These are phyloP conservation scores for Epichloe elymi DNA, from an alignment of 2,329 filamentous ascomycete species.

Conservation along the genomic window DNA sequence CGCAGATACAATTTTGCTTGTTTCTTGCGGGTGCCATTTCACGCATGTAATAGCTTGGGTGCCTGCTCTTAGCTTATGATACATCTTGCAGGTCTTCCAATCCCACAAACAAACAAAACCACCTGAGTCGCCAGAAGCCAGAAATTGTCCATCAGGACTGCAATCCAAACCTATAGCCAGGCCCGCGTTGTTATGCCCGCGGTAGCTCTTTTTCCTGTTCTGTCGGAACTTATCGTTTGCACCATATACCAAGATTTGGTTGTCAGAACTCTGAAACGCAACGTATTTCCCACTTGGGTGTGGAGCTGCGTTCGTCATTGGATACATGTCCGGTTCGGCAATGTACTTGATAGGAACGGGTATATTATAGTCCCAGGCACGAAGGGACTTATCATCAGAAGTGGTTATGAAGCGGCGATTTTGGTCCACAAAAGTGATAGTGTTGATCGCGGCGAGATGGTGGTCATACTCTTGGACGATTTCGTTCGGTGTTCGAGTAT, in stretches of 20 bases:
- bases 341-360: conserved; percentile 98
- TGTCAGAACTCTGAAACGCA: conserved; percentile 85
- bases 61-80: conserved; percentile 82
- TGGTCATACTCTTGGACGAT: conserved; percentile 97
- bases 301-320: conserved; percentile 70
- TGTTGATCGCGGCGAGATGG: conserved; percentile 95
- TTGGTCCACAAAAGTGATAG: conserved; percentile 89
- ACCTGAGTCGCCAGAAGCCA: conserved; percentile 73
- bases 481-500: conserved; percentile 63
- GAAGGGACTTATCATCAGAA: conserved; percentile 88
- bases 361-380: conserved; percentile 97
- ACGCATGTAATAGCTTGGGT: conserved; percentile 74
- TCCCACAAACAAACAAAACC: conserved; percentile 96
- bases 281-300: conserved; percentile 92
- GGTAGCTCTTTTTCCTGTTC: conserved; percentile 93
- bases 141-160: conserved; percentile 82
- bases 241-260: conserved; percentile 93
- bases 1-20: conserved; percentile 81
- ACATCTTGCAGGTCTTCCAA: conserved; percentile 99
- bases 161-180: conserved; percentile 84
- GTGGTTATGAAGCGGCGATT: conserved; percentile 95
- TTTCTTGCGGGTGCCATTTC: conserved; percentile 96
- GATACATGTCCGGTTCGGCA: conserved; percentile 95
- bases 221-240: conserved; percentile 92
- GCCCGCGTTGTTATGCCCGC: conserved; percentile 90